Conservation (phyloP, 2,329 filamentous ascomycete species). For the Aspergillus piperis region DNA sequence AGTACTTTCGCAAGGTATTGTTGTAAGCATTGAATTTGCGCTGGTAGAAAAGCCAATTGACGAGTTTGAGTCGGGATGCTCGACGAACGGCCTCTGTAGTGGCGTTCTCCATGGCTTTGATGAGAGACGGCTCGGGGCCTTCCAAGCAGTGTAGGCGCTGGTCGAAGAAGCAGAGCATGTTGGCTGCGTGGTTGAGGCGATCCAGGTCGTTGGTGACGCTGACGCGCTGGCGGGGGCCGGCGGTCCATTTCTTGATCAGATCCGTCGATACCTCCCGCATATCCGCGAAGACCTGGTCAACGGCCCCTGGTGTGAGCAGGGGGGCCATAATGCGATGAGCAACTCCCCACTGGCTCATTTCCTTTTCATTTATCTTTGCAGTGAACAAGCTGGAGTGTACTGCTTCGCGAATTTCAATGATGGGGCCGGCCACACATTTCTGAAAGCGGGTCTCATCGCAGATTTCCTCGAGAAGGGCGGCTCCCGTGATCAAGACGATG, state of each 20-base stretch:
- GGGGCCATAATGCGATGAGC: constrained; percentile 57
- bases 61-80: constrained; percentile 52
- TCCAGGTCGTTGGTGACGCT: constrained; percentile 54
- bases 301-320: constrained; percentile 45
- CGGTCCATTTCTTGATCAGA: constrained; percentile 54
- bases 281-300: constrained; percentile 47
- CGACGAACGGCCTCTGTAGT: constrained; percentile 60
- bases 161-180: constrained; percentile 54
- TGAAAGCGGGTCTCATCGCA: constrained; percentile 67
- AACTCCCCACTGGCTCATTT: constrained; percentile 62
- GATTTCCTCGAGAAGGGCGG: constrained; percentile 62
- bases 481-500: constrained; percentile 55
- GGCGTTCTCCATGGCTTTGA: constrained; percentile 57
- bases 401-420: constrained; percentile 60
- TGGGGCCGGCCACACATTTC: constrained; percentile 52
- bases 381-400: constrained; percentile 70
- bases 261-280: constrained; percentile 54
- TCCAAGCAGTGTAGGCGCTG: constrained; percentile 52
- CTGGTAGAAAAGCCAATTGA: constrained; percentile 57
- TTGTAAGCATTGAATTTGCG: constrained; percentile 58
- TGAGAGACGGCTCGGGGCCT: constrained; percentile 51
- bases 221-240: constrained; percentile 44
- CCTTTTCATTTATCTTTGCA: constrained; percentile 40
- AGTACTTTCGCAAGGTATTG: constrained; percentile 57
- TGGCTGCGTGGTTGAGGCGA: constrained; percentile 56